Percentiles rank a stretch among this genome's conserved stretches.
Evolutionary conservation across 495 filamentous ascomycete genomes (phyloP).

Genomic region (Hyphodiscus hymeniophilus): DNA sequence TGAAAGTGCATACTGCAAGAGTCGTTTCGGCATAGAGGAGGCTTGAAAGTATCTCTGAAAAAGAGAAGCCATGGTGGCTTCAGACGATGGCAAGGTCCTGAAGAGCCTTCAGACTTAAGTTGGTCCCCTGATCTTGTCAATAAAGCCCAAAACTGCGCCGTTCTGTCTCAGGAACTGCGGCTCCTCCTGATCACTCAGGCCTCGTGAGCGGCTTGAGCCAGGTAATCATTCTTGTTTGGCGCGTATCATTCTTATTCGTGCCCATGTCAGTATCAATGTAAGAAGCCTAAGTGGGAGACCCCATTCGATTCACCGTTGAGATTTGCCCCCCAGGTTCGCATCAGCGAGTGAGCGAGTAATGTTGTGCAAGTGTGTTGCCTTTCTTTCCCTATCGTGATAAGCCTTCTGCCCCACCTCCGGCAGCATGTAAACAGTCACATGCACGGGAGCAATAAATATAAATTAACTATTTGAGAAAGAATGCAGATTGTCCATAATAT

Average conservation of each 20-base stretch:
- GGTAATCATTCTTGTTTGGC: conserved; percentile 8
- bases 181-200: conserved; percentile 11
- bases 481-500: too few species aligned
- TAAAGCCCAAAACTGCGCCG: not conserved
- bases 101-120: not conserved
- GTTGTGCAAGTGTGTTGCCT: too few species aligned
- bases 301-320: too few species aligned
- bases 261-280: not conserved
- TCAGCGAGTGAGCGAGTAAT: too few species aligned
- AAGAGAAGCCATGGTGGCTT: conserved; percentile 40
- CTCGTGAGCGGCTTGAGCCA: conserved; percentile 8
- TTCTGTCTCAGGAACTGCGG: conserved; percentile 6
- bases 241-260: not conserved
- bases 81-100: not conserved
- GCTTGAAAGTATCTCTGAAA: conserved; percentile 66
- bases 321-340: too few species aligned
- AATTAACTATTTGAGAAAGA: too few species aligned
- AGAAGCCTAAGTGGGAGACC: not conserved
- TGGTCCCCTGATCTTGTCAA: not conserved
- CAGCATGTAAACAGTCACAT: too few species aligned
- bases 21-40: conserved; percentile 71
- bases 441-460: too few species aligned
- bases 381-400: too few species aligned
- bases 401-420: too few species aligned
- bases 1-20: conserved; percentile 73